Evolutionary conservation across 2,329 filamentous ascomycete species (phyloP), one percentile per base, ranked within the genome.

Genomic region (Stachybotrys elegans): DNA sequence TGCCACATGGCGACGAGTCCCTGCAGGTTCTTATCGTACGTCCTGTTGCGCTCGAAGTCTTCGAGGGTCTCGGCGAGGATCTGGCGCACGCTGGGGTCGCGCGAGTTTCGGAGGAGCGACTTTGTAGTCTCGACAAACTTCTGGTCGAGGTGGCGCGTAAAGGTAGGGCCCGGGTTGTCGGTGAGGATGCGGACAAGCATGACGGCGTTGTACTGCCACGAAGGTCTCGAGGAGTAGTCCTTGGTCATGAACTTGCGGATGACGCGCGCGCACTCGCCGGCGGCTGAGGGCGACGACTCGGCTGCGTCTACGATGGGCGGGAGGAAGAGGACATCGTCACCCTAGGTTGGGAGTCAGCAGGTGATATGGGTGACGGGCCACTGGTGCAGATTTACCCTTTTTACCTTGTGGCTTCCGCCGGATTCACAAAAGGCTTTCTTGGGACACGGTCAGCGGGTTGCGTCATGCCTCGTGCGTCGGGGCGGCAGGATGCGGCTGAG

Each of bases 251-350:
- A 92, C 63, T 88, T 91, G 61, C 88, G 86, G 59, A 97, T 88
- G 52, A 86, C 74, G 52, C 79, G 72, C 40, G 90, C 89, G 55
- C 88, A 88, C 57, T 91, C 86, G 51, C 84, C 81, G 20, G 92
- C 91, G 6, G 93, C 93, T 38, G 75, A 72, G 8, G 93, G 92
- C 38, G 88, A 95, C 22, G 91, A 95, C 65, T 97, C 93, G 71
- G 91, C 91, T 42, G 86, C 81, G 60, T 97, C 93, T 70, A 98
- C 93, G 53, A 98, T 96, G 47, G 84, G 81, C 8, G 93, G 93
- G 27, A 97, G 84, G 60, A 91, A 88, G 47, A 95, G 83, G 50
- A 95, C 90, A 71, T 97, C 93, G 63, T 94, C 87, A 60, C 84
- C 88, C 78, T 89, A 63, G 14, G 13, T 22, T n/a, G 14, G 7